Percentiles rank a stretch among this genome's conserved stretches.
Evolutionary conservation across 805 yeast genomes (phyloP).

Genomic region (Sugiyamaella smithiae): DNA sequence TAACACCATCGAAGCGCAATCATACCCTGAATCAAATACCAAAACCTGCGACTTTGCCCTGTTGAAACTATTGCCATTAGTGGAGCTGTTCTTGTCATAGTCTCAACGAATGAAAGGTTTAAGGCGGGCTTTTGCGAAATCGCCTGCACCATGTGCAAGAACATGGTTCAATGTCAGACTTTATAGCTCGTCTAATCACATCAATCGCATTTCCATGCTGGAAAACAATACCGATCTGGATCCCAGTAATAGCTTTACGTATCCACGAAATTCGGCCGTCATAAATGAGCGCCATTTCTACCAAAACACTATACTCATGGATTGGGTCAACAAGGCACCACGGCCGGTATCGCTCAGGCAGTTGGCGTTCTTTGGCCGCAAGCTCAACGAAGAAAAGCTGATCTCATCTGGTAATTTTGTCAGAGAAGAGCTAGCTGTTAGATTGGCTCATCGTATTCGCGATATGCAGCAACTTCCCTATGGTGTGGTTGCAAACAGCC

Average conservation of each 20-base stretch:
- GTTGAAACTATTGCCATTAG: too few species aligned
- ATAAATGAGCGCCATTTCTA: constrained; percentile 76
- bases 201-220: constrained; percentile 21
- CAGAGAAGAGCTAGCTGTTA: constrained; percentile 74
- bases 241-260: constrained; percentile 24
- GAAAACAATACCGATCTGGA: constrained; percentile 15
- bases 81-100: too few species aligned
- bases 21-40: too few species aligned
- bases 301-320: constrained; percentile 67
- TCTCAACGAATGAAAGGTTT: too few species aligned
- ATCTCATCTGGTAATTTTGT: constrained; percentile 86
- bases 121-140: too few species aligned
- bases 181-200: constrained; percentile 8
- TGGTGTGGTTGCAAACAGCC: constrained; percentile 79
- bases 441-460: constrained; percentile 76
- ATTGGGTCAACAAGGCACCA: constrained; percentile 64
- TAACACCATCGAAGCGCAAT: too few species aligned
- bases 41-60: too few species aligned
- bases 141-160: too few species aligned
- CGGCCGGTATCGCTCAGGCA: constrained; percentile 91
- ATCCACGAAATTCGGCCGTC: constrained; percentile 40
- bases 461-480: constrained; percentile 82
- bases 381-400: constrained; percentile 70
- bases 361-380: constrained; percentile 83
- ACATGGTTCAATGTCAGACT: too few species aligned